phyloP scores from a whole-genome alignment of 352 stramenopile genomes.

The Phytopythium oedochilum region DNA sequence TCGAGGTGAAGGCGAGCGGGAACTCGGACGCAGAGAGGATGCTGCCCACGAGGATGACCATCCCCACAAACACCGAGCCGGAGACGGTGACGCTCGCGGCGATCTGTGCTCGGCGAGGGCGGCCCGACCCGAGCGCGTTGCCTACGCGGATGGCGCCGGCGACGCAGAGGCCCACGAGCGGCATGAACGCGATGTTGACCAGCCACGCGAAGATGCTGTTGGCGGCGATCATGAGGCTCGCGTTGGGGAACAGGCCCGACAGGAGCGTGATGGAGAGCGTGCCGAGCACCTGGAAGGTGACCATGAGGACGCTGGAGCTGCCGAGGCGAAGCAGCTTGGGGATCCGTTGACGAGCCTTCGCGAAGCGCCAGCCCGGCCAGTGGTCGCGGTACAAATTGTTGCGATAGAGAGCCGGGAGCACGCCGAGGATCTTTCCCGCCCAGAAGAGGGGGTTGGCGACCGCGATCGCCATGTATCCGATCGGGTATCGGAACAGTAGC shows the following conservation, averaged over 20 bases:
- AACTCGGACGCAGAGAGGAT: conserved; percentile 9
- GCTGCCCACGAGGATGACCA: conserved; percentile 3
- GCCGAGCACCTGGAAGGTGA: conserved; percentile 16
- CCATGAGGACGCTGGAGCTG: conserved; percentile 8
- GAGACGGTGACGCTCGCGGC: conserved; percentile 6
- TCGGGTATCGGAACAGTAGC: conserved; percentile 27
- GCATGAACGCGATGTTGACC: conserved; percentile 14
- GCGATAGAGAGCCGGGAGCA: conserved; percentile 15
- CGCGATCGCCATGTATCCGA: conserved; percentile 32
- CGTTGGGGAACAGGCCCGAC: conserved; percentile 23
- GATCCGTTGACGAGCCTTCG: conserved; percentile 8
- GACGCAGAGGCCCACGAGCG: conserved; percentile 13
- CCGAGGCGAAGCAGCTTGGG: conserved; percentile 11
- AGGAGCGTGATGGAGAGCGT: conserved; percentile 14
- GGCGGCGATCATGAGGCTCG: conserved; percentile 12
- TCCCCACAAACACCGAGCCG: background rate
- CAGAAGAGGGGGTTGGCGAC: conserved; percentile 19
- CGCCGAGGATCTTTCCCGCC: conserved; percentile 15
- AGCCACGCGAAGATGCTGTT: conserved; percentile 16
- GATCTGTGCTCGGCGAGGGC: conserved; percentile 12
- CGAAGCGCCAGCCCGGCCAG: conserved; percentile 17
- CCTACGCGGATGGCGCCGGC: conserved; percentile 24
- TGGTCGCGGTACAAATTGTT: conserved; percentile 12
- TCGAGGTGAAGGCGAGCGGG: conserved; percentile 14
- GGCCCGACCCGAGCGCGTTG: conserved; percentile 21